Percentiles rank a stretch among this genome's conserved stretches.
phyloP scores from a whole-genome alignment of 1,139 yeast genomes.

The Sugiyamaella sp. region DNA sequence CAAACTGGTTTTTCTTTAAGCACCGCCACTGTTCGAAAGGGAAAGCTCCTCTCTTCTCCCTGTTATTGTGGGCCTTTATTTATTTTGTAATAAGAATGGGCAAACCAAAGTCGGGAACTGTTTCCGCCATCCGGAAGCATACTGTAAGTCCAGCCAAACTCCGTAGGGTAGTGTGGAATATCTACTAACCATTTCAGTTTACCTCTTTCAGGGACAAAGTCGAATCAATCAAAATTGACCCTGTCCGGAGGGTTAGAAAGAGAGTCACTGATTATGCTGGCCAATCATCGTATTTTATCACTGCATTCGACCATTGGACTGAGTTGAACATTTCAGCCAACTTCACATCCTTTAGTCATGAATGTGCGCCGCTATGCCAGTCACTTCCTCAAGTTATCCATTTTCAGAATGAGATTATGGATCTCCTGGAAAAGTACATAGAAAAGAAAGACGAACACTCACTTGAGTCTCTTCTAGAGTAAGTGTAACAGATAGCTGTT shows the following conservation, averaged over 20 bases:
- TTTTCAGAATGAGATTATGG: slow-evolving; percentile 66
- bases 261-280: slow-evolving; percentile 62
- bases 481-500: slow-evolving; percentile 30
- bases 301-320: slow-evolving; percentile 83
- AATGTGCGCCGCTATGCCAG: slow-evolving; percentile 58
- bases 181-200: slow-evolving; percentile 41
- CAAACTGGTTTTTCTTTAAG: too few relatives aligned
- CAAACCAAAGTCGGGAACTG: slow-evolving; percentile 32
- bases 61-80: background rate
- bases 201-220: slow-evolving; percentile 81
- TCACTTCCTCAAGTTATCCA: slow-evolving; percentile 81
- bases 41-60: background rate
- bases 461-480: slow-evolving; percentile 78
- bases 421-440: slow-evolving; percentile 54
- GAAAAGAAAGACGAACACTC: slow-evolving; percentile 65
- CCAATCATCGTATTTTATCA: slow-evolving; percentile 75
- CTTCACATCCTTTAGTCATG: slow-evolving; percentile 65
- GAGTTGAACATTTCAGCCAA: slow-evolving; percentile 80
- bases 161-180: background rate
- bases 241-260: slow-evolving; percentile 62
- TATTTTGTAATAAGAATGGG: slow-evolving; percentile 24
- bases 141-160: slow-evolving; percentile 25
- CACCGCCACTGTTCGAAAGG: too few relatives aligned
- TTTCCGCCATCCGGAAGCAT: slow-evolving; percentile 29
- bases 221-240: slow-evolving; percentile 84